Percentiles rank a stretch among this genome's conserved stretches.
Conservation (phyloP, 495 filamentous ascomycete genomes). For the Lepraria neglecta region DNA sequence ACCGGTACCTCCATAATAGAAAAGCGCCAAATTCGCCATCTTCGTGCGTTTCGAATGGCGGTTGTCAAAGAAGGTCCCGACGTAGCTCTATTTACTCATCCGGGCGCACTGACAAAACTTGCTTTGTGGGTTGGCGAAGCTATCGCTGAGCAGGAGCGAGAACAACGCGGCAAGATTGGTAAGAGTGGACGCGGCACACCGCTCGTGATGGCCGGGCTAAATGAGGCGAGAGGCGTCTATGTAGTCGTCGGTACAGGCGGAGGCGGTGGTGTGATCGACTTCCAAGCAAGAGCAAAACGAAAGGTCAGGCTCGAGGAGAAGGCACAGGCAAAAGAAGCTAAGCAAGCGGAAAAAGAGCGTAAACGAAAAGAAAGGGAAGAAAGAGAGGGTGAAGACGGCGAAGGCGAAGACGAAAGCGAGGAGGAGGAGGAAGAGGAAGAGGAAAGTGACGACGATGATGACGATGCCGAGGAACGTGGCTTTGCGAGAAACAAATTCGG, state of each 20-base stretch:
- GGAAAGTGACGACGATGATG: conserved; percentile 52
- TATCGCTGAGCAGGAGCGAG: conserved; percentile 78
- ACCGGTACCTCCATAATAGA: conserved; percentile 85
- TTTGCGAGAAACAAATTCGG: conserved; percentile 73
- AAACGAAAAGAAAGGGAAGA: conserved; percentile 43
- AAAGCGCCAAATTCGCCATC: conserved; percentile 87
- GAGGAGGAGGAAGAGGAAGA: conserved; percentile 42
- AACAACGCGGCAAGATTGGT: conserved; percentile 58
- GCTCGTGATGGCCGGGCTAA: conserved; percentile 80
- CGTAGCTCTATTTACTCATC: conserved; percentile 80
- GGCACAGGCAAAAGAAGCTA: conserved; percentile 55
- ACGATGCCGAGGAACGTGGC: conserved; percentile 57
- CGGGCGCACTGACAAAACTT: conserved; percentile 84
- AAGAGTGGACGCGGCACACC: conserved; percentile 70
- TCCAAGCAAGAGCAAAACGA: conserved; percentile 55
- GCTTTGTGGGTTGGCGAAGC: conserved; percentile 93
- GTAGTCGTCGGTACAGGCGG: conserved; percentile 84
- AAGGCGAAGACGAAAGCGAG: conserved; percentile 49
- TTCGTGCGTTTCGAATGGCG: conserved; percentile 87
- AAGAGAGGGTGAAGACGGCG: conserved; percentile 45
- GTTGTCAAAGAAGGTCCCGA: conserved; percentile 95
- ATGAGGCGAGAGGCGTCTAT: conserved; percentile 83
- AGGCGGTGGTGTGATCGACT: conserved; percentile 63
- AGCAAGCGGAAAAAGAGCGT: conserved; percentile 56
- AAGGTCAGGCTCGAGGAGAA: conserved; percentile 54